Evolutionary conservation across 2,329 filamentous ascomycete genomes (phyloP).

Genomic region (Diplodia sapinea): DNA sequence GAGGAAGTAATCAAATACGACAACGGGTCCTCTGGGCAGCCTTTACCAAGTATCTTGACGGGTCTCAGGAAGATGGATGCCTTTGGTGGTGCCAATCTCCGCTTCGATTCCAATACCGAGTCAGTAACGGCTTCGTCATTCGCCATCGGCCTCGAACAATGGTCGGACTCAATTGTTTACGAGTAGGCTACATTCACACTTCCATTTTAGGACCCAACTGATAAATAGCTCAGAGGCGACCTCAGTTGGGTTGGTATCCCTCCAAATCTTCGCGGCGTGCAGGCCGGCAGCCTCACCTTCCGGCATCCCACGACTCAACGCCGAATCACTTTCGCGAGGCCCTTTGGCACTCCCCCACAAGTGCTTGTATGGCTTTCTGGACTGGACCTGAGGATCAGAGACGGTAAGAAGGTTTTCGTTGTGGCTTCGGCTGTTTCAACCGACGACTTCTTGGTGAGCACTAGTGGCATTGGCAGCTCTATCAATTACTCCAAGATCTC

Average conservation of each 20-base stretch:
- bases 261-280: background rate
- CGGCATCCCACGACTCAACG: background rate
- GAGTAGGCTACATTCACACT: background rate
- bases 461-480: background rate
- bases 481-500: background rate
- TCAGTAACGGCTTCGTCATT: background rate
- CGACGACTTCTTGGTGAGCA: background rate
- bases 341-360: background rate
- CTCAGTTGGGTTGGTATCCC: slow-evolving; percentile 1
- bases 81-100: background rate
- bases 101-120: background rate
- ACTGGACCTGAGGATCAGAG: background rate
- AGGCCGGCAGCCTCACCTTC: background rate
- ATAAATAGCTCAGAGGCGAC: background rate
- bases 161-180: background rate
- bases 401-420: background rate
- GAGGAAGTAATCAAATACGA: background rate
- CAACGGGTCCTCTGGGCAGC: no score
- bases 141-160: background rate
- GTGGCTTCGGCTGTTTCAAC: background rate
- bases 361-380: background rate
- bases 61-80: background rate
- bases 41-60: background rate
- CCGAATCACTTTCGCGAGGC: background rate
- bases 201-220: background rate